These are phyloP conservation scores for Priceomyces medius DNA, from an alignment of 805 yeast species.

Conservation along the genomic window DNA sequence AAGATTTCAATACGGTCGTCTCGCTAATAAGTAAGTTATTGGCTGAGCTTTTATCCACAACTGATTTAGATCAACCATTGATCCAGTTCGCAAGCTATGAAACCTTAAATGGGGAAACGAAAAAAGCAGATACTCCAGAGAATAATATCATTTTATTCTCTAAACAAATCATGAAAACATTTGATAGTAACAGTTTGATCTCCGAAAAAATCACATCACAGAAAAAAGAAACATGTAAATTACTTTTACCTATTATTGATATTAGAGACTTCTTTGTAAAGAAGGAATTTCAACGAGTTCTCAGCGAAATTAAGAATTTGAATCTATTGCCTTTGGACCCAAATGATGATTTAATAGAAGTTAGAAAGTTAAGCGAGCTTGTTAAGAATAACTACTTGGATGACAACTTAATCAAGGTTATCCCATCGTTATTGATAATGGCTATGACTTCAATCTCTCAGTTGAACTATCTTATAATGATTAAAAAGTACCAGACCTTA, in stretches of 20 bases:
- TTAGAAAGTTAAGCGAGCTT: conserved; percentile 64
- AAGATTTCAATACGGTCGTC: conserved; percentile 81
- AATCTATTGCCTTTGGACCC: conserved; percentile 62
- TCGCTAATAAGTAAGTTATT: conserved; percentile 69
- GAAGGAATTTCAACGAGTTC: conserved; percentile 58
- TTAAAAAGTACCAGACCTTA: conserved; percentile 42
- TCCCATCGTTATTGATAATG: conserved; percentile 77
- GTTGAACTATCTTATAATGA: conserved; percentile 45
- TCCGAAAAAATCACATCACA: conserved; percentile 52
- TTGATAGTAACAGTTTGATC: conserved; percentile 58
- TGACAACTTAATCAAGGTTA: conserved; percentile 70
- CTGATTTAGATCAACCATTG: conserved; percentile 64
- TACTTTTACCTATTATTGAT: conserved; percentile 63
- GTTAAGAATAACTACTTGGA: conserved; percentile 59
- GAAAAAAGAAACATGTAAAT: conserved; percentile 63
- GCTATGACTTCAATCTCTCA: conserved; percentile 76
- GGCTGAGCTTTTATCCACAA: conserved; percentile 72
- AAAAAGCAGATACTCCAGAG: conserved; percentile 38
- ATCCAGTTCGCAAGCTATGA: conserved; percentile 42
- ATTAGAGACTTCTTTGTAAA: conserved; percentile 60
- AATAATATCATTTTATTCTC: conserved; percentile 49
- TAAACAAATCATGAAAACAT: conserved; percentile 42
- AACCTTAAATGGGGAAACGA: conserved; percentile 31
- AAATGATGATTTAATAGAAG: conserved; percentile 50
- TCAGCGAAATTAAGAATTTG: conserved; percentile 55